Conservation (phyloP, 192 early-diverging fungal species). For the Backusella westeae region DNA sequence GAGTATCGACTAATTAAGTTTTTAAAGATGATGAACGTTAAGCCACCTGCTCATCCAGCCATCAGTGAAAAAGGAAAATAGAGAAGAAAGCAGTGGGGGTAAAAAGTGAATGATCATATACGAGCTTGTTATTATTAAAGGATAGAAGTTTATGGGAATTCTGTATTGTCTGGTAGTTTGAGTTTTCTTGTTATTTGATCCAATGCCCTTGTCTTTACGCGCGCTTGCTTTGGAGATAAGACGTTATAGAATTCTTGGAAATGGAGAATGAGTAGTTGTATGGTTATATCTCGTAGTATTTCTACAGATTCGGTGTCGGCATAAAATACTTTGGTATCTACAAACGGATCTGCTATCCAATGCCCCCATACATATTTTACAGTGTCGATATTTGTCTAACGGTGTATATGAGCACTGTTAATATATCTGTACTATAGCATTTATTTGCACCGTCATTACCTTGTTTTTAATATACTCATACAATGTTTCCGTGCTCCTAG, state of each 20-base stretch:
- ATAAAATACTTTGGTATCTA: conserved; percentile 13
- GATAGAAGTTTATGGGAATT: neutral
- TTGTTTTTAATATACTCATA: neutral
- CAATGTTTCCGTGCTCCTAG: neutral
- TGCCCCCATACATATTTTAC: conserved; percentile 9
- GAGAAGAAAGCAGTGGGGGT: neutral
- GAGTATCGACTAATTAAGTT: conserved; percentile 19
- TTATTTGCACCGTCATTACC: neutral
- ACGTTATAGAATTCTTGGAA: neutral
- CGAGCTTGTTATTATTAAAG: neutral
- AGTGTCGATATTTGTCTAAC: neutral
- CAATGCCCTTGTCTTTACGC: neutral
- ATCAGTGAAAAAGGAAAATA: neutral
- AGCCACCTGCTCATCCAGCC: conserved; percentile 14
- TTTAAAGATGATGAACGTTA: conserved; percentile 11
- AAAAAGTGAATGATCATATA: neutral
- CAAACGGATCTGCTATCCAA: conserved; percentile 21
- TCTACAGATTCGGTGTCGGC: conserved; percentile 8
- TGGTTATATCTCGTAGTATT: conserved; percentile 7
- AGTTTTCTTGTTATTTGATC: conserved; percentile 5
- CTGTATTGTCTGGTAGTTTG: neutral
- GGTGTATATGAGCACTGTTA: neutral
- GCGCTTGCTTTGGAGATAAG: neutral
- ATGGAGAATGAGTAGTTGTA: neutral
- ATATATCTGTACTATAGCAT: neutral